These are phyloP conservation scores for Geotrichum fermentans DNA, from an alignment of 1,139 yeast species.

Conservation along the genomic window DNA sequence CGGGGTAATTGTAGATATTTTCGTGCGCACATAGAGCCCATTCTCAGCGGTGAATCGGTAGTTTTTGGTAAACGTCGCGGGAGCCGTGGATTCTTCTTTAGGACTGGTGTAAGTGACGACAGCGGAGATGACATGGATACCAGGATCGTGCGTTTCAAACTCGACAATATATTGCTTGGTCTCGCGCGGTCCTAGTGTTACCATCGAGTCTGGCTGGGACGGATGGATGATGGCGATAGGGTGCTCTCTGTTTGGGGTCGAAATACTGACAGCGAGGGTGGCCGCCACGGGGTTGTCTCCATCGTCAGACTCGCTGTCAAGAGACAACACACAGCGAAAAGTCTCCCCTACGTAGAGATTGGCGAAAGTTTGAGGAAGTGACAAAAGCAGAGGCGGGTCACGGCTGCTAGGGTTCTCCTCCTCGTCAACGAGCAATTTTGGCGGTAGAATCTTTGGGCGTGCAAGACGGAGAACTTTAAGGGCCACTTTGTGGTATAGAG, in stretches of 20 bases:
- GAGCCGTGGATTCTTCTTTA: background rate
- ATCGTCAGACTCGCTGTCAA: conserved; percentile 22
- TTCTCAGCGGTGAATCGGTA: conserved; percentile 34
- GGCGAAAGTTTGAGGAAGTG: conserved; percentile 30
- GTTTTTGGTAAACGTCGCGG: conserved; percentile 27
- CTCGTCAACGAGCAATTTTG: conserved; percentile 9
- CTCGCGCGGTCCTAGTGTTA: conserved; percentile 21
- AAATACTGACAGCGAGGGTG: conserved; percentile 15
- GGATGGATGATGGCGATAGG: conserved; percentile 18
- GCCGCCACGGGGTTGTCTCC: conserved; percentile 11
- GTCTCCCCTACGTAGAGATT: conserved; percentile 34
- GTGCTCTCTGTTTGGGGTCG: conserved; percentile 19
- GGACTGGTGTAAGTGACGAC: conserved; percentile 26
- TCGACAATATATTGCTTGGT: conserved; percentile 27
- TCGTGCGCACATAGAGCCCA: conserved; percentile 34
- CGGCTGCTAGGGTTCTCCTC: background rate
- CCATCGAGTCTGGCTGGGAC: conserved; percentile 24
- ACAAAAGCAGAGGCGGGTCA: conserved; percentile 21
- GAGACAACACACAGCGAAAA: conserved; percentile 29
- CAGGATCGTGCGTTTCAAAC: conserved; percentile 33
- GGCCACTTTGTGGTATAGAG: conserved; percentile 10
- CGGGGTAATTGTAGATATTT: conserved; percentile 25
- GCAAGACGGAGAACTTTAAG: conserved; percentile 16
- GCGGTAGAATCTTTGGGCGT: conserved; percentile 13
- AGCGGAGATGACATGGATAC: conserved; percentile 32